Conservation (phyloP, 768 basidiomycete genomes). For the Suillus paluster region DNA sequence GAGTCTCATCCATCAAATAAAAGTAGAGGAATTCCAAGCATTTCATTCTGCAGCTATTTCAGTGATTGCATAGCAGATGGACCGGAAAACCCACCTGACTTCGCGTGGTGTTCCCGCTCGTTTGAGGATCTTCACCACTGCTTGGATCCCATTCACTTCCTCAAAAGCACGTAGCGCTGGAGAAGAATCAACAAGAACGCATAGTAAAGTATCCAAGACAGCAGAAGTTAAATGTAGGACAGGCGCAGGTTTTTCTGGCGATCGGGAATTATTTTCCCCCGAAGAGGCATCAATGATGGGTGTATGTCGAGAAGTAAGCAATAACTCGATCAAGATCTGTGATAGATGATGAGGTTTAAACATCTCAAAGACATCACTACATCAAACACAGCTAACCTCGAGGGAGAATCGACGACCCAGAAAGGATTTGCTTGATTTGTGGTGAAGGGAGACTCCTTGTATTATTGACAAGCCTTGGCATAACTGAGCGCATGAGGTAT, state of each 20-base stretch:
- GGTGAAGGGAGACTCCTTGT: conserved; percentile 77
- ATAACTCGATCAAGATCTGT: conserved; percentile 73
- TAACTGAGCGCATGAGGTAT: conserved; percentile 54
- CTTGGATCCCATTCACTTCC: conserved; percentile 73
- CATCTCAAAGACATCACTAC: background rate
- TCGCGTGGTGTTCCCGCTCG: conserved; percentile 84
- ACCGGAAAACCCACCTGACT: conserved; percentile 79
- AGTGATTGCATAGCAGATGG: conserved; percentile 18
- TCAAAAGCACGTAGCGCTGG: conserved; percentile 80
- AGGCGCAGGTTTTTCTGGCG: conserved; percentile 28
- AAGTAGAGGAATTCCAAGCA: conserved; percentile 95
- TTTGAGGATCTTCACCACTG: conserved; percentile 87
- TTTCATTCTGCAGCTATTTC: conserved; percentile 73
- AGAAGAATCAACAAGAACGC: conserved; percentile 87
- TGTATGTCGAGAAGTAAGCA: conserved; percentile 72
- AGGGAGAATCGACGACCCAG: conserved; percentile 70
- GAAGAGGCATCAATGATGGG: conserved; percentile 32
- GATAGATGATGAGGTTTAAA: conserved; percentile 12
- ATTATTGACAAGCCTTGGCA: conserved; percentile 66
- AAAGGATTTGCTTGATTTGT: conserved; percentile 66
- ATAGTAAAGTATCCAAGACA: conserved; percentile 83
- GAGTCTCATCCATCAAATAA: conserved; percentile 86
- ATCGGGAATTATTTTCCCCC: conserved; percentile 8
- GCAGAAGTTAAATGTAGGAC: conserved; percentile 64
- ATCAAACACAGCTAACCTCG: conserved; percentile 57